phyloP scores from a whole-genome alignment of 139 green algal genomes.

The Dunaliella primolecta region DNA sequence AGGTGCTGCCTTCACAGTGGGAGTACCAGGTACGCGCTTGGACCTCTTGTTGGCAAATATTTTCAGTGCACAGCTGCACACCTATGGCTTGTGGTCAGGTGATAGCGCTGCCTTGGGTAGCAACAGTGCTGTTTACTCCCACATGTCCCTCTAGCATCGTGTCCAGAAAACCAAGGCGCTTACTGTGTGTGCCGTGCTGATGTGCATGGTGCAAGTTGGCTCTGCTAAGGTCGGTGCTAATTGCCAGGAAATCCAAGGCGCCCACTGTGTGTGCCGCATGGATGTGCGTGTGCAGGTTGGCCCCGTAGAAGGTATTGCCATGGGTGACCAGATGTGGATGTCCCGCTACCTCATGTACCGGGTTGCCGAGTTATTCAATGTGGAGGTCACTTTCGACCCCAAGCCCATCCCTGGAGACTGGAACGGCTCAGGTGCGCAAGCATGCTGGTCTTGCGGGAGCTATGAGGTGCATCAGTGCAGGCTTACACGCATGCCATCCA shows the following conservation, averaged over 20 bases:
- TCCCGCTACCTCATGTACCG: constrained; percentile 89
- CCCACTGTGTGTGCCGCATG: not conserved
- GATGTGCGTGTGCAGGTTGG: constrained; percentile 66
- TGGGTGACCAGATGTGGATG: constrained; percentile 96
- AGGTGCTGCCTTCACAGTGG: constrained; percentile 98
- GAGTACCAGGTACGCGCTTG: constrained; percentile 92
- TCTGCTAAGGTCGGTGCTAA: no score
- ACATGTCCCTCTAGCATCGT: no score
- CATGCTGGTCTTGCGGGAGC: not conserved
- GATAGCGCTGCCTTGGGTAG: no score
- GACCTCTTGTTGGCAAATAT: no score
- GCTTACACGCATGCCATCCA: no score
- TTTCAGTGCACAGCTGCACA: no score
- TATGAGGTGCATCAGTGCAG: no score
- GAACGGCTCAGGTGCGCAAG: constrained; percentile 93
- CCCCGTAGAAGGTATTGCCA: constrained; percentile 84
- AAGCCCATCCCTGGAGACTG: constrained; percentile 98
- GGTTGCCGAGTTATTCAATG: constrained; percentile 87
- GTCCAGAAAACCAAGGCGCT: no score
- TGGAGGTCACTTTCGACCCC: constrained; percentile 90
- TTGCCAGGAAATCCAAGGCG: not conserved
- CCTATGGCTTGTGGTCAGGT: no score
- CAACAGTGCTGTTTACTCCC: no score
- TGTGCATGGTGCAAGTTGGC: no score
- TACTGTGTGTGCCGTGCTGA: no score